Base-by-base conservation (phyloP, 1,139 yeast species). In the Blastobotrys persicus region DNA sequence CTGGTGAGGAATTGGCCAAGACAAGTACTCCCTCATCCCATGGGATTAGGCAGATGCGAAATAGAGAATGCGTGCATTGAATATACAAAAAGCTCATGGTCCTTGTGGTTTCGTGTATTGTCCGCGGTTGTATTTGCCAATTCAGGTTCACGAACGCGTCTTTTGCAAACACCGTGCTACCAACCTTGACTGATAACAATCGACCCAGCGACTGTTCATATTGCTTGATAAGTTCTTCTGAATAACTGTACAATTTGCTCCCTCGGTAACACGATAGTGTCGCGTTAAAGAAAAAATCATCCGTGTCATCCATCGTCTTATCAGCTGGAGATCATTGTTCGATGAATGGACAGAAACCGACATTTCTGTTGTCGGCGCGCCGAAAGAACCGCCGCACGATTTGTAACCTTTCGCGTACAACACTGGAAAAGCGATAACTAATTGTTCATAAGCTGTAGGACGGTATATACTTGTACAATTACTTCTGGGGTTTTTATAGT, bases 241-340 rank as follows among this genome's bases (percentile, higher is more conserved):
- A 35, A 41, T 47, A 54, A 1, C 49, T 47, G 46, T 49, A 53
- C n/a, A 56, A 46, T 34, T 47, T 49, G 2, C 55, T 47, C n/a
- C 55, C 45, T n/a, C 49, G 37, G 39, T 45, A 54, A 17, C 52
- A 44, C 45, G 57, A 42, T 28, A 56, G 42, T 4, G 59, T 47
- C 12, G 57, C 54, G 38, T 55, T 48, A 35, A 49, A 55, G 35
- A 56, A 55, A 42, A 56, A 56, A n/a, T 49, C 55, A 20, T 47
- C 45, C 34, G 37, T 40, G 38, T 44, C 48, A 35, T 46, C 47
- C 52, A 51, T 43, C 26, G 23, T 17, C 23, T 32, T 34, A 23
- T 28, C 14, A 28, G 34, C 31, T 16, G 28, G 40, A 13, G 17
- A 16, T 33, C 32, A 26, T 31, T 37, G 20, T 35, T 35, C 28